Evolutionary conservation across 495 filamentous ascomycete genomes (phyloP).

Genomic region (Talaromyces wortmannii): DNA sequence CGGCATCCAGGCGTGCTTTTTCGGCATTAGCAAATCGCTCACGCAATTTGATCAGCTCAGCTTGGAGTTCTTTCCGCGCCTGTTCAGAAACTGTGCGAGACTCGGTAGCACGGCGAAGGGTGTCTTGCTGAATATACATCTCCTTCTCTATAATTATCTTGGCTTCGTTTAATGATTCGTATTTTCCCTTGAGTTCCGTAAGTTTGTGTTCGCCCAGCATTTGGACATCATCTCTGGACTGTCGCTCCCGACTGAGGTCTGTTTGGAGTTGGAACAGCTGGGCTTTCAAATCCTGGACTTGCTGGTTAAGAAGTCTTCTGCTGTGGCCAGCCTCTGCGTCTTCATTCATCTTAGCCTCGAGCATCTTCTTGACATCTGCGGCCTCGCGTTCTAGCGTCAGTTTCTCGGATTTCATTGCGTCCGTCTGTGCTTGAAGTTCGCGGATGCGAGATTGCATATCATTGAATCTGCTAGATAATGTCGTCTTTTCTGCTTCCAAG

Average conservation of each 20-base stretch:
- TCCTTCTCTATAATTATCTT: slow-evolving; percentile 98
- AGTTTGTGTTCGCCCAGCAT: slow-evolving; percentile 88
- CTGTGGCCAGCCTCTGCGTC: slow-evolving; percentile 82
- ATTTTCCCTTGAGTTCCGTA: slow-evolving; percentile 73
- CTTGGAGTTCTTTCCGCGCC: slow-evolving; percentile 82
- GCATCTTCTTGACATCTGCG: slow-evolving; percentile 75
- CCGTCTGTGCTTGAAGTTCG: slow-evolving; percentile 80
- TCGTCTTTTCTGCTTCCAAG: slow-evolving; percentile 68
- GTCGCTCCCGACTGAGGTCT: slow-evolving; percentile 84
- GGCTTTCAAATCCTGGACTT: slow-evolving; percentile 78
- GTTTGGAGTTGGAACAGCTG: slow-evolving; percentile 80
- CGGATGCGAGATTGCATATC: slow-evolving; percentile 69
- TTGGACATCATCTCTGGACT: slow-evolving; percentile 93
- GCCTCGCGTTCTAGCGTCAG: slow-evolving; percentile 79
- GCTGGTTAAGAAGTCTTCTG: slow-evolving; percentile 77
- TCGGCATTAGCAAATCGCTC: slow-evolving; percentile 78
- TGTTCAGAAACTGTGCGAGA: slow-evolving; percentile 70
- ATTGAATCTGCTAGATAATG: slow-evolving; percentile 68
- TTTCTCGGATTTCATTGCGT: slow-evolving; percentile 79
- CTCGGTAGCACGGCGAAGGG: slow-evolving; percentile 80
- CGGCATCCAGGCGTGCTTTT: slow-evolving; percentile 75
- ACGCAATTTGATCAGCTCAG: slow-evolving; percentile 74
- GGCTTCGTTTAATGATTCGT: slow-evolving; percentile 79
- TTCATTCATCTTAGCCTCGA: slow-evolving; percentile 84
- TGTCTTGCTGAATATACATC: slow-evolving; percentile 96